Conservation (phyloP, 148 eudicot genomes). For the Silene conica region DNA sequence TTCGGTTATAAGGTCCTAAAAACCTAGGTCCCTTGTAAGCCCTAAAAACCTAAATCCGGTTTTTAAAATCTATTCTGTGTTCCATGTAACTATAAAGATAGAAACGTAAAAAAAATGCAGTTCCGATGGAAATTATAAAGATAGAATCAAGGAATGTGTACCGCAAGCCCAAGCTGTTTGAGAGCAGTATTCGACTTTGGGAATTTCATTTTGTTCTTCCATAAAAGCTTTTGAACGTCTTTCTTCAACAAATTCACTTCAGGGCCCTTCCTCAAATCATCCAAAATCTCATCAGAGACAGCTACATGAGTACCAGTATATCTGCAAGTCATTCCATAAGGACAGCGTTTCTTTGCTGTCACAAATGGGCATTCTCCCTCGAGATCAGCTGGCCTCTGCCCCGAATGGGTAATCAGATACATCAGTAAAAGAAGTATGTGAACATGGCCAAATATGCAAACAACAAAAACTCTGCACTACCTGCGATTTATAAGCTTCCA, state of each 20-base stretch:
- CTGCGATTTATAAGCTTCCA: constrained; percentile 76
- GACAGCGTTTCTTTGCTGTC: constrained; percentile 49
- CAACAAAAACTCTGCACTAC: constrained; percentile 25
- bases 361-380: constrained; percentile 81
- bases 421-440: not conserved
- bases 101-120: no score
- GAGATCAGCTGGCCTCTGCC: constrained; percentile 81
- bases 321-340: constrained; percentile 82
- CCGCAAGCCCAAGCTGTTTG: constrained; percentile 73
- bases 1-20: not conserved
- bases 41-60: not conserved
- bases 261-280: constrained; percentile 29
- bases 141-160: constrained; percentile 23
- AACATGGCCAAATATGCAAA: not conserved
- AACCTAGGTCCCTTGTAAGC: not conserved
- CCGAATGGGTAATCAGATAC: not conserved
- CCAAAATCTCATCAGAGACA: constrained; percentile 28
- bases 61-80: not conserved
- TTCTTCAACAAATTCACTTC: constrained; percentile 74
- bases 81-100: no score
- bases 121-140: not conserved
- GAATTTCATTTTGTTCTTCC: constrained; percentile 92
- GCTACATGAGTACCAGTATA: constrained; percentile 64
- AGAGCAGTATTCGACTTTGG: constrained; percentile 74
- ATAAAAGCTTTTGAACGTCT: constrained; percentile 86